Base-by-base conservation (phyloP, 129 eudicot species). In the Tagetes erecta region DNA sequence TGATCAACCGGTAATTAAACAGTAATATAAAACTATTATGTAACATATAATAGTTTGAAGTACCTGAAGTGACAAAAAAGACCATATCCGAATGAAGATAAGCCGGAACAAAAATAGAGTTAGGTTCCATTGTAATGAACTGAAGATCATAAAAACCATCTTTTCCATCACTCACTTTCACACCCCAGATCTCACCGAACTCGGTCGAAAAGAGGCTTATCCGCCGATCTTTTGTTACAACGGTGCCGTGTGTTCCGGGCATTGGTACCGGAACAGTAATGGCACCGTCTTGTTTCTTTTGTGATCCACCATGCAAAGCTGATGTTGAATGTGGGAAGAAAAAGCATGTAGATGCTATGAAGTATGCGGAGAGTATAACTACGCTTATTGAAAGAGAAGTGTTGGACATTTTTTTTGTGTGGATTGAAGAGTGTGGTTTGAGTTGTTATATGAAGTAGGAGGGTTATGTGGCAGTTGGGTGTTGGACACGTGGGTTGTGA, bases 41-140 rank as follows among this genome's bases (percentile, higher is more conserved):
- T 20, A 20, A 20, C 27, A 20, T 20, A 20, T 20, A 20, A 20
- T 20, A 20, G 27, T 20, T 20, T 20, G 27, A 20, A 20, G 27
- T 20, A 20, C 27, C 96, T 62, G 98, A 79, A 3, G 85, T 86
- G 56, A 93, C 98, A 80, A 84, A 90, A 77, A 93, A 88, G 1
- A 90, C 85, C 97, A 93, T 93, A 60, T 93, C 92, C 0, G 89
- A 82, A 68, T 93, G 95, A 44, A 93, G 86, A 70, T 90, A 74
- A 40, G 78, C 91, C 6, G 98, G 98, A 35, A 90, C 92, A 56
- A 93, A 87, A 59, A 90, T 84, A 3, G 98, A 74, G 39, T 88
- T 84, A 0, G 97, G 92, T 73, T 93, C 97, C 89, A 93, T 63
- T 7, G 83, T 83, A 49, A 93, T 87, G 79, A 86, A 83, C 73